Evolutionary conservation across 1,139 yeast genomes (phyloP).

Genomic region (Saccharomyces hybrid): DNA sequence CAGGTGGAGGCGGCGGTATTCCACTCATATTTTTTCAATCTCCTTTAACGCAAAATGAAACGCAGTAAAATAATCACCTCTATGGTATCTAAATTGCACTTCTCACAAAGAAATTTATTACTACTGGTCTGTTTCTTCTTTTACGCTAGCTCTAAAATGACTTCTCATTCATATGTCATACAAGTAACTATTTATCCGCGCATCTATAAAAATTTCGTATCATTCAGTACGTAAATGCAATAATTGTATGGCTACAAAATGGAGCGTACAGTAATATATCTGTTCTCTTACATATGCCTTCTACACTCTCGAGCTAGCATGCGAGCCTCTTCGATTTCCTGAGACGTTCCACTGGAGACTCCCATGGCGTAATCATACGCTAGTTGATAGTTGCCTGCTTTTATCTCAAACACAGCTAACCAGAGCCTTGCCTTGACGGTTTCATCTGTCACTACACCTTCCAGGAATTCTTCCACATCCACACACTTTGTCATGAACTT

Average conservation of each 20-base stretch:
- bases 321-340: conserved; percentile 85
- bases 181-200: not conserved
- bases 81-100: no score
- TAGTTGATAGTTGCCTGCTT: conserved; percentile 48
- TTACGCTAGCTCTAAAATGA: no score
- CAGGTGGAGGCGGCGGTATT: no score
- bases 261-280: not conserved
- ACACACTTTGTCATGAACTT: conserved; percentile 68
- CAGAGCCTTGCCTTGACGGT: conserved; percentile 78
- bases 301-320: conserved; percentile 70
- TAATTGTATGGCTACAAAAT: no score
- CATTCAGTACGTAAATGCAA: not conserved
- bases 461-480: conserved; percentile 50
- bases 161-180: no score
- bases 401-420: conserved; percentile 69
- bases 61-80: no score
- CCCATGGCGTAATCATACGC: conserved; percentile 74
- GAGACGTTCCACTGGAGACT: conserved; percentile 69
- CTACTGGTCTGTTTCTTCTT: no score
- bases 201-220: not conserved
- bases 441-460: conserved; percentile 62
- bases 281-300: conserved; percentile 7
- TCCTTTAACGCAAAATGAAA: no score
- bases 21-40: no score
- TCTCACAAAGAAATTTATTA: no score